Conservation (phyloP, 306 rosid genomes). For the Carpinus fangiana region DNA sequence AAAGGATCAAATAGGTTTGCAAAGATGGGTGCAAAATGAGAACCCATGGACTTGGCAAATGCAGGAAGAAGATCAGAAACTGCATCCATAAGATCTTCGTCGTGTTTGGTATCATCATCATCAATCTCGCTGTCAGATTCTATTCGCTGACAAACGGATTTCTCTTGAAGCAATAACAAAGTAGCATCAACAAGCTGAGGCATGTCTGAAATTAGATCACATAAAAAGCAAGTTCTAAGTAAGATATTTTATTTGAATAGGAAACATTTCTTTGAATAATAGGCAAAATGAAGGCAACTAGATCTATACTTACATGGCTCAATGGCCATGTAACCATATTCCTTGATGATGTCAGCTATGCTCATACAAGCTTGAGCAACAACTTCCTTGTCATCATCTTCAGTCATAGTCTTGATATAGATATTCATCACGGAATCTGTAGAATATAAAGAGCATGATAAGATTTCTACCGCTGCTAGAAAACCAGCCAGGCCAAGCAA, state of each 20-base stretch:
- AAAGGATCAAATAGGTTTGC: constrained; percentile 81
- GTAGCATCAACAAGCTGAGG: constrained; percentile 80
- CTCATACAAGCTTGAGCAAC: constrained; percentile 94
- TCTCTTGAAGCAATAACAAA: constrained; percentile 66
- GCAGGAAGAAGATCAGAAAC: constrained; percentile 98
- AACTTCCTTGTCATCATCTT: constrained; percentile 95
- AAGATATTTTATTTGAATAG: constrained; percentile 26
- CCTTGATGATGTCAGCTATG: constrained; percentile 80
- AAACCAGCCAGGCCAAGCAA: neutral
- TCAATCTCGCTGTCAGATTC: constrained; percentile 85
- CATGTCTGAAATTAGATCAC: constrained; percentile 49
- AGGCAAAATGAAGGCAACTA: constrained; percentile 12
- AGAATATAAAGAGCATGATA: constrained; percentile 15
- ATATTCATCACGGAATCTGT: constrained; percentile 81
- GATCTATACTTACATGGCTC: constrained; percentile 75
- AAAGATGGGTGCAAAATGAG: constrained; percentile 89
- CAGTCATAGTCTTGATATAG: constrained; percentile 82
- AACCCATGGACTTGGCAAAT: constrained; percentile 92
- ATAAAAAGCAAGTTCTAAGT: constrained; percentile 6
- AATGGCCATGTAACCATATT: constrained; percentile 72
- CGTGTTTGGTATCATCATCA: constrained; percentile 75
- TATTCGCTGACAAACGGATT: constrained; percentile 82
- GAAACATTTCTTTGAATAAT: constrained; percentile 26
- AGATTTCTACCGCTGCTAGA: constrained; percentile 11
- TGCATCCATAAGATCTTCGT: constrained; percentile 96